Conservation (phyloP, 2,329 filamentous ascomycete genomes). For the Mycosphaerelloides madeirae region DNA sequence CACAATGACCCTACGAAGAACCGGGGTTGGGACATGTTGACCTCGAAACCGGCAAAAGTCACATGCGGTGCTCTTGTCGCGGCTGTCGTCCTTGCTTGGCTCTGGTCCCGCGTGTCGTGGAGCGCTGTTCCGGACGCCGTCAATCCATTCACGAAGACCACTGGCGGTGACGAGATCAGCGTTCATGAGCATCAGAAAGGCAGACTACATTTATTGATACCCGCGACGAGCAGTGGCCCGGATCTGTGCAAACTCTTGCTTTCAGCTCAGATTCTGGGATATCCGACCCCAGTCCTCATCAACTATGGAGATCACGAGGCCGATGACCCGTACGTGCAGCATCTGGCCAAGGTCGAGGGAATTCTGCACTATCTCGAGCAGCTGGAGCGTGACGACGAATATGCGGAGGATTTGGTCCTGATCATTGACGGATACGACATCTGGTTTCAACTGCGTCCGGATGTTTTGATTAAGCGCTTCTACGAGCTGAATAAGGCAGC, state of each 20-base stretch:
- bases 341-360: conserved; percentile 43
- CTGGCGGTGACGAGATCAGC: too few relatives aligned
- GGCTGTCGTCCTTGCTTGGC: too few relatives aligned
- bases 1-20: too few relatives aligned
- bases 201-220: conserved; percentile 53
- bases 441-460: conserved; percentile 61
- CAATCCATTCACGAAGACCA: too few relatives aligned
- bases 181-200: conserved; percentile 7
- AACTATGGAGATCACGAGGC: conserved; percentile 36
- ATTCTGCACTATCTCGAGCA: conserved; percentile 44
- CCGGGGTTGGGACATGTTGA: too few relatives aligned
- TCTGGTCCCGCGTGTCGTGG: too few relatives aligned
- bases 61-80: too few relatives aligned
- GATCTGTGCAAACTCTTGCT: conserved; percentile 55
- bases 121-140: too few relatives aligned
- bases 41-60: too few relatives aligned
- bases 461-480: conserved; percentile 50
- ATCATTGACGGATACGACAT: conserved; percentile 60
- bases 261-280: conserved; percentile 55
- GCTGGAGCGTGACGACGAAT: conserved; percentile 34
- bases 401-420: conserved; percentile 57
- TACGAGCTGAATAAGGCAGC: conserved; percentile 36
- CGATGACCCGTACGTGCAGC: conserved; percentile 38
- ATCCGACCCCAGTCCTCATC: conserved; percentile 54
- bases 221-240: conserved; percentile 43